Percentiles rank a stretch among this genome's conserved stretches.
Conservation (phyloP, 1,284 basidiomycete genomes). For the Nidula niveotomentosa region DNA sequence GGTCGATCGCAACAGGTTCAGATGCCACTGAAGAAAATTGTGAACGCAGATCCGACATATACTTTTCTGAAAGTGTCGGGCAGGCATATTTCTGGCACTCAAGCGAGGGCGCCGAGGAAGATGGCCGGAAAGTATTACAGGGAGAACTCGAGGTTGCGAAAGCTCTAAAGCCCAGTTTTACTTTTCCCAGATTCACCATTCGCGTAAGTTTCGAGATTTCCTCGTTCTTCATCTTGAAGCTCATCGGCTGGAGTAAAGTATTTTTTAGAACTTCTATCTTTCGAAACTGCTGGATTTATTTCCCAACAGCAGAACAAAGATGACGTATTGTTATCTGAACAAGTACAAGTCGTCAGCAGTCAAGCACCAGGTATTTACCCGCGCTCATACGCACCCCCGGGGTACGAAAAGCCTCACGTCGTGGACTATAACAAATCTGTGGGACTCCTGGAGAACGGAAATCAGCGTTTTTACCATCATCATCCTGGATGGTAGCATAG, state of each 20-base stretch:
- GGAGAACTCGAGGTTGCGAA: slow-evolving; percentile 53
- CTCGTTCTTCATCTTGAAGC: neutral
- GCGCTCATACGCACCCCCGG: slow-evolving; percentile 53
- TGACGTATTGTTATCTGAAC: slow-evolving; percentile 36
- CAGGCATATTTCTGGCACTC: slow-evolving; percentile 50
- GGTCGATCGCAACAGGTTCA: slow-evolving; percentile 43
- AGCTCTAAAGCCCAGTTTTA: slow-evolving; percentile 48
- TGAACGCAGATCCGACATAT: slow-evolving; percentile 41
- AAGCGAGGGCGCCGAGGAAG: slow-evolving; percentile 22
- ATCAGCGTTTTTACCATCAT: slow-evolving; percentile 45
- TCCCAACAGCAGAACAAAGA: slow-evolving; percentile 5
- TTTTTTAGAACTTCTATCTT: slow-evolving; percentile 40
- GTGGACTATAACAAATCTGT: slow-evolving; percentile 52
- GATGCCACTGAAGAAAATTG: slow-evolving; percentile 41
- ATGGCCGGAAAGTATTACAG: slow-evolving; percentile 34
- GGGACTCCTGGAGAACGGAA: slow-evolving; percentile 56
- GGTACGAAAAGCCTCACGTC: slow-evolving; percentile 41
- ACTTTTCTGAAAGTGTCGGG: slow-evolving; percentile 40
- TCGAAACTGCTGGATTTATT: slow-evolving; percentile 44
- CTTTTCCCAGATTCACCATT: slow-evolving; percentile 51
- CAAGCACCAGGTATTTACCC: slow-evolving; percentile 38
- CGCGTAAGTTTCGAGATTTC: slow-evolving; percentile 26
- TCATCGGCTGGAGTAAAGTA: slow-evolving; percentile 33
- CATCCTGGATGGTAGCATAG: slow-evolving; percentile 16
- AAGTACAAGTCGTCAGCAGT: slow-evolving; percentile 40